phyloP scores from a whole-genome alignment of 257 asterid genomes.

The Solanum raphanifolium region DNA sequence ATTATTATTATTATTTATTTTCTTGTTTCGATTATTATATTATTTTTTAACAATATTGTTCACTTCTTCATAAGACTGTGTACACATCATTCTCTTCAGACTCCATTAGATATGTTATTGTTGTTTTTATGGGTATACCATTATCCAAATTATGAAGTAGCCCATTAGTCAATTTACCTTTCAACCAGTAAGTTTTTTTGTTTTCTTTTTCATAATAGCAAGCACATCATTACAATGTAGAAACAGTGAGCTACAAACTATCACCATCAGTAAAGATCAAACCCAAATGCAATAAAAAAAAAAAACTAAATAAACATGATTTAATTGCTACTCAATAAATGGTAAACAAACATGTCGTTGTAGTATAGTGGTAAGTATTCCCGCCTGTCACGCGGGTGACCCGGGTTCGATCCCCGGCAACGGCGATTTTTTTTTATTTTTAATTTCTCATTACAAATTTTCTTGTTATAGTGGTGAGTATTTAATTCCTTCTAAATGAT shows the following conservation, averaged over 20 bases:
- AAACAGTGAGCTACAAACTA: not conserved
- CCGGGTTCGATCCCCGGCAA: slow-evolving; percentile 99
- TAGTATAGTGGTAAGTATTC: slow-evolving; percentile 98
- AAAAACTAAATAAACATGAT: no score
- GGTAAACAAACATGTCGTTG: slow-evolving; percentile 42
- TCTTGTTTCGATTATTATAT: not conserved
- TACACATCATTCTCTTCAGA: no score
- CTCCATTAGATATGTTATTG: no score
- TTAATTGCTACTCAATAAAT: fast-evolving
- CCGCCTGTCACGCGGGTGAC: slow-evolving; percentile 99
- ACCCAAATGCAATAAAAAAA: not conserved
- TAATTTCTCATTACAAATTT: no score
- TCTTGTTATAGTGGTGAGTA: not conserved
- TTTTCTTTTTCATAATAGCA: not conserved
- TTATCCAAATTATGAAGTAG: not conserved
- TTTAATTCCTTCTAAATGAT: not conserved
- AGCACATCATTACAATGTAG: not conserved
- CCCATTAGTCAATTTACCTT: not conserved
- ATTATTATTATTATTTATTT: no score
- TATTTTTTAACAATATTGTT: no score
- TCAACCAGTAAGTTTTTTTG: not conserved
- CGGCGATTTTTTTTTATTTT: slow-evolving; percentile 27
- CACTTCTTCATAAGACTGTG: no score
- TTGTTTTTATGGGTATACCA: no score
- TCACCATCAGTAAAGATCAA: not conserved